Percentiles rank a stretch among this genome's conserved stretches.
These are phyloP conservation scores for Echeveria elegans DNA, from an alignment of 164 flowering plant species.

Conservation along the genomic window DNA sequence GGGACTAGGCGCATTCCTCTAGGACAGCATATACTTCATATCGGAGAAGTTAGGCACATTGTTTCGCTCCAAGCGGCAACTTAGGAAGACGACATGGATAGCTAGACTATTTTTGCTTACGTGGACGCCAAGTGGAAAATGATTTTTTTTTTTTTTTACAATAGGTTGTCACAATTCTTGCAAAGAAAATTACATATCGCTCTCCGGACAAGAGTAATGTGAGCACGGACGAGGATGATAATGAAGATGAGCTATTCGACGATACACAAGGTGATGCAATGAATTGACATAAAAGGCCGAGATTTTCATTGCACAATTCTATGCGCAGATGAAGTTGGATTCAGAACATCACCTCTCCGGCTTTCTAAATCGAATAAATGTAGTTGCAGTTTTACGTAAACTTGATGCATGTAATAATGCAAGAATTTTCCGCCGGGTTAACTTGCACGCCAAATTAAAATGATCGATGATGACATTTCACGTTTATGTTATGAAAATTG, in stretches of 20 bases:
- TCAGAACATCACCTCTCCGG: not conserved
- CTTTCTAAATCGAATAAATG: not conserved
- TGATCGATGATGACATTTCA: too few species aligned
- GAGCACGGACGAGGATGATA: not conserved
- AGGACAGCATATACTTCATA: constrained; percentile 57
- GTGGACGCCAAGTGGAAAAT: too few species aligned
- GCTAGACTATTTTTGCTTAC: too few species aligned
- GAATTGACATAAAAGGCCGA: constrained; percentile 9
- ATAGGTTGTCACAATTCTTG: too few species aligned
- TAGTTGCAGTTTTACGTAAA: too few species aligned
- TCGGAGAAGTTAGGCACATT: constrained; percentile 55
- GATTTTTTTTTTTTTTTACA: too few species aligned
- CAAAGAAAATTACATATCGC: too few species aligned
- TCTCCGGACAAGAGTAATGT: not conserved
- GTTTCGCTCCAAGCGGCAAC: constrained; percentile 42
- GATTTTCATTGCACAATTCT: constrained; percentile 7
- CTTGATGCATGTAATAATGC: too few species aligned
- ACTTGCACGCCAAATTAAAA: too few species aligned
- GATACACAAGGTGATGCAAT: constrained; percentile 8
- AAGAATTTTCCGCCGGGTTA: too few species aligned
- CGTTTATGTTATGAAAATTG: too few species aligned
- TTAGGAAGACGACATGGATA: constrained; percentile 15
- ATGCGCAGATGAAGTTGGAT: constrained; percentile 9
- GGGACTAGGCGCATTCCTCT: constrained; percentile 77
- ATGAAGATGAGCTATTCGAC: not conserved